Conservation (phyloP, 1,139 yeast species). For the Saccharomycopsis hybrid region DNA sequence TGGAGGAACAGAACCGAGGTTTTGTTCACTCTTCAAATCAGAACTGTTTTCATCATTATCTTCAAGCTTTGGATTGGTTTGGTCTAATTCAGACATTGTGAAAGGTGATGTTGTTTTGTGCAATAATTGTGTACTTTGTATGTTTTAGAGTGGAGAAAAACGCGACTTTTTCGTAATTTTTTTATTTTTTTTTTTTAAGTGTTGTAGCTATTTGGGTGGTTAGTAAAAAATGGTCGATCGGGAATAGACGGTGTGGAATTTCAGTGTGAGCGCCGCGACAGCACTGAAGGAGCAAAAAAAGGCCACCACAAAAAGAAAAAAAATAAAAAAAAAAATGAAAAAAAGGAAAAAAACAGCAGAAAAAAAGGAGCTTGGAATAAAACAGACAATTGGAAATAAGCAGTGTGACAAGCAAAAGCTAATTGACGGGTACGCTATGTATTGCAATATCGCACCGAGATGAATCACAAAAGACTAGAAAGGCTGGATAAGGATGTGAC, state of each 20-base stretch:
- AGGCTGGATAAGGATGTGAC: no score
- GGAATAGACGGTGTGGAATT: neutral
- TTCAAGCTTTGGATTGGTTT: slow-evolving; percentile 18
- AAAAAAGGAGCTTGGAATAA: neutral
- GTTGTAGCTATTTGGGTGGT: neutral
- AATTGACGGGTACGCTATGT: no score
- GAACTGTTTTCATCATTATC: slow-evolving; percentile 24
- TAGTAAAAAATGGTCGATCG: neutral
- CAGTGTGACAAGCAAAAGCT: neutral
- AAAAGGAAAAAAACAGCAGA: no score
- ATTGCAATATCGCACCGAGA: no score
- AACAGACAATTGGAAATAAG: neutral
- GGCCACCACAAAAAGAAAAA: neutral
- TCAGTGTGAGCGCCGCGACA: no score
- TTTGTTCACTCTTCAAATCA: slow-evolving; percentile 22
- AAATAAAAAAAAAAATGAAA: neutral
- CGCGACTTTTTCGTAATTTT: neutral
- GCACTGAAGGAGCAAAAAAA: neutral
- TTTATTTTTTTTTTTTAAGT: neutral
- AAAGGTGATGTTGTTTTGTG: neutral
- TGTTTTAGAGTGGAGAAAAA: neutral
- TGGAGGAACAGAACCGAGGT: slow-evolving; percentile 25
- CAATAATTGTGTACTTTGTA: neutral
- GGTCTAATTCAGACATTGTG: slow-evolving; percentile 22
- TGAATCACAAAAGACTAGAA: no score